Percentiles rank a stretch among this genome's conserved stretches.
phyloP scores from a whole-genome alignment of 805 yeast genomes.

The Metschnikowia sp. region DNA sequence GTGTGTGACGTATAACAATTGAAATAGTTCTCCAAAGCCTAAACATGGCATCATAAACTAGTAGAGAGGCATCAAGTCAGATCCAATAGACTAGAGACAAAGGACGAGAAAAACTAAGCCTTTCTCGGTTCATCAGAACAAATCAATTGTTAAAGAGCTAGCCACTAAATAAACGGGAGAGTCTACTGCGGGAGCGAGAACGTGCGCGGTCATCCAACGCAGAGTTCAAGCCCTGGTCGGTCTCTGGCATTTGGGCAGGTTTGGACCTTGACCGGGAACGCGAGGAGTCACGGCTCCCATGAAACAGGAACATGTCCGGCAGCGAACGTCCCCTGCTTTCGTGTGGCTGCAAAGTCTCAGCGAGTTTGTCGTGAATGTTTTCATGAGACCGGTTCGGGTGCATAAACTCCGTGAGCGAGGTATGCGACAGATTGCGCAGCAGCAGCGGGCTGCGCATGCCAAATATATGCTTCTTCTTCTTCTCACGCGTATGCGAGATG shows the following conservation, averaged over 20 bases:
- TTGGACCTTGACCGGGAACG: constrained; percentile 8
- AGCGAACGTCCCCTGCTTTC: constrained; percentile 6
- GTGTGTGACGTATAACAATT: too few species aligned
- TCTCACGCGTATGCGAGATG: constrained; percentile 15
- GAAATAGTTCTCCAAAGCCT: too few species aligned
- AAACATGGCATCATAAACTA: too few species aligned
- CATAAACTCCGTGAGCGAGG: constrained; percentile 12
- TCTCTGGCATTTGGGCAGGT: background rate
- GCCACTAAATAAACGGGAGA: constrained; percentile 10
- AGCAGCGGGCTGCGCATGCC: constrained; percentile 13
- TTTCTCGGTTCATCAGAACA: too few species aligned
- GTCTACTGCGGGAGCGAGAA: constrained; percentile 11
- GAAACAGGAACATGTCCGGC: constrained; percentile 1
- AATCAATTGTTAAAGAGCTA: background rate
- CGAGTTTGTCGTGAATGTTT: background rate
- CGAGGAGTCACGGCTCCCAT: constrained; percentile 8
- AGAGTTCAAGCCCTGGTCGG: background rate
- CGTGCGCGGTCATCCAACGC: constrained; percentile 2
- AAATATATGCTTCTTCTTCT: constrained; percentile 15
- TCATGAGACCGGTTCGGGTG: constrained; percentile 1
- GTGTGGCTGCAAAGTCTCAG: background rate
- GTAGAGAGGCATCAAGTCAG: too few species aligned
- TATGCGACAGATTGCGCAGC: constrained; percentile 14
- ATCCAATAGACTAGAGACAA: too few species aligned
- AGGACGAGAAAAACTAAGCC: too few species aligned